Evolutionary conservation across 1,284 basidiomycete genomes (phyloP), one percentile per base, ranked within the genome.

Genomic region (Pyrrhoderma lamaoense): DNA sequence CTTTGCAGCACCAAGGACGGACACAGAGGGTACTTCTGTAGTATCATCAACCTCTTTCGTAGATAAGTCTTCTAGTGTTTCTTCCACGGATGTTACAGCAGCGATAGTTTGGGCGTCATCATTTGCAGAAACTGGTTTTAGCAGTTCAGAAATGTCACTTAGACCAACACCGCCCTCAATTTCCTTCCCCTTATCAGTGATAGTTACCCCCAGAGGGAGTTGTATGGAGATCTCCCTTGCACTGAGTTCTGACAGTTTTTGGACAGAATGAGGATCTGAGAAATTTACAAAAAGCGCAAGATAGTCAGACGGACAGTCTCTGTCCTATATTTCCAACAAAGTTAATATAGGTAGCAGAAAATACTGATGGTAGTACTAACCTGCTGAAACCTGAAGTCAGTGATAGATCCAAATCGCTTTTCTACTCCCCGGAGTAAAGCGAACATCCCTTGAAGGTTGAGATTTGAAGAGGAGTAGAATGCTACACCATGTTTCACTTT

Each of bases 401-500:
- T 19, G 16, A 53, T 25, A 14, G 31, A 22, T 13, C 52, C 52
- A 31, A 53, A 53, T 13, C 52, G 38, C 21, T 40, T 25, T 25
- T 53, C 52, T 11, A 53, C 21, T n/a, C 49, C 52, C 3, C 42
- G 52, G 13, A 53, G 35, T 25, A 53, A 16, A 13, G 52, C 39
- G 21, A 53, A 42, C 16, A 23, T 45, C 23, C 34, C 47, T 7
- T 42, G 52, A 18, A 53, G 27, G 16, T 39, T 43, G 18, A 18
- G 25, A 18, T 27, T 19, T 22, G 5, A 5, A 31, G 7, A 36
- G 37, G 31, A 5, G 11, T 31, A 31, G 11, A 31, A 31, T 31
- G 11, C 11, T 5, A 11, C 27, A 5, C 27, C 27, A 31, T 31
- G 11, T 31, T 31, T 31, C 11, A 5, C 27, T 5, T 31, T 31